Base-by-base conservation (phyloP, 257 asterid genomes). In the Jasminum sambac region DNA sequence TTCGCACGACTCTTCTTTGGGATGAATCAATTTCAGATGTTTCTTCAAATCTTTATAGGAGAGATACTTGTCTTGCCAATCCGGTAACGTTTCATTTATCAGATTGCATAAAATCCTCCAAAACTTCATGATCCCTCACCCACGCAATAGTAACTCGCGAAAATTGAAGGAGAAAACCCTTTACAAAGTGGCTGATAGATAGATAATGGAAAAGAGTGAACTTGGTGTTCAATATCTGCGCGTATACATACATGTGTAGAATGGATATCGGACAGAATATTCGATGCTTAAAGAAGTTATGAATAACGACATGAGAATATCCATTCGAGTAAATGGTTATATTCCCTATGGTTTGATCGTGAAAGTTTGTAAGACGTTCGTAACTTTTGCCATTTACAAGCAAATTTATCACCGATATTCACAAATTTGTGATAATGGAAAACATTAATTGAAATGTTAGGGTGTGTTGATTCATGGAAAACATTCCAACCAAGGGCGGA, bases 61-160 rank as follows among this genome's bases (percentile, higher is more conserved):
- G 43, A 86, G 79, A 58, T 81, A 86, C 77, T 81, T 74, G 66
- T 86, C 85, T 72, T 77, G 77, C 91, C 91, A 86, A 52, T 81
- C 85, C 4, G 87, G 88, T 37, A 86, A 83, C 26, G 78, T 81
- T 72, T 73, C 79, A 21, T 79, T 80, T 21, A 86, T 85, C 46
- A 75, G 64, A 52, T 72, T 76, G 5, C 88, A 76, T 8, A 86
- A 74, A 74, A 73, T 77, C 87, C 83, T 86, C 85, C 88, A 75
- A 72, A 86, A 86, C 76, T 86, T 86, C 91, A 86, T 86, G 66
- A 11, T 11, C 39, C 66, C 9, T 61, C 66, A 61, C 39, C 5
- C 0, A 61, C 2, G 21, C 40, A 25, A 61, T 6, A 48, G n/a
- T 16, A 48, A 48, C 58, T n/a, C 25, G n/a, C 24, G 19, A 48